phyloP scores from a whole-genome alignment of 2,329 filamentous ascomycete genomes.

The Pyrenophora tritici-repentis region DNA sequence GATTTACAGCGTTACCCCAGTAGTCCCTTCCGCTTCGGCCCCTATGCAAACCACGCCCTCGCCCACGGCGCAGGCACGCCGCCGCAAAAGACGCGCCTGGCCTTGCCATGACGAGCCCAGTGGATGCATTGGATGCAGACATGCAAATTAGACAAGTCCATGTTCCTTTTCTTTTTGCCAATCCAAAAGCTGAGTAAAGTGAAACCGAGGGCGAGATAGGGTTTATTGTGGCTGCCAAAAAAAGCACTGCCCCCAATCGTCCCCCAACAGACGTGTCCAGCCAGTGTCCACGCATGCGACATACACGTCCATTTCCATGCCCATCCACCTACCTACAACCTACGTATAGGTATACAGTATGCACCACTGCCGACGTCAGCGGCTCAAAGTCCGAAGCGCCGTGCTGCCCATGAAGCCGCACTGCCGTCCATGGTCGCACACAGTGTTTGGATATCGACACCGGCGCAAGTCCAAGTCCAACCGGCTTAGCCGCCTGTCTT shows the following conservation, averaged over 20 bases:
- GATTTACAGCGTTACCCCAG: conserved; percentile 24
- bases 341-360: too few species aligned
- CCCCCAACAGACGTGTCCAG: background rate
- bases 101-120: conserved; percentile 3
- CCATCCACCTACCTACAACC: too few species aligned
- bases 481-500: conserved; percentile 3
- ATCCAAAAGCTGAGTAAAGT: background rate
- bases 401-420: conserved; percentile 2
- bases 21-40: conserved; percentile 17
- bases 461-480: background rate
- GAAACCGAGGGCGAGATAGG: background rate
- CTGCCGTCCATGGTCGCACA: conserved; percentile 4
- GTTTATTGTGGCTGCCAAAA: conserved; percentile 8
- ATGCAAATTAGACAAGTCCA: conserved; percentile 12
- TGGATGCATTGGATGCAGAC: background rate
- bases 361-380: too few species aligned
- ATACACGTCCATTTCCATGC: too few species aligned
- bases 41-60: conserved; percentile 16
- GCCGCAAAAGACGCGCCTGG: conserved; percentile 12
- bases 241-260: background rate
- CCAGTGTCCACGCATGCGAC: too few species aligned
- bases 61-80: background rate
- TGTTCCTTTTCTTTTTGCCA: conserved; percentile 4
- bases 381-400: too few species aligned
- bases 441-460: background rate